These are phyloP conservation scores for Ogataea populi-albae DNA, from an alignment of 805 yeast genomes.

Conservation along the genomic window DNA sequence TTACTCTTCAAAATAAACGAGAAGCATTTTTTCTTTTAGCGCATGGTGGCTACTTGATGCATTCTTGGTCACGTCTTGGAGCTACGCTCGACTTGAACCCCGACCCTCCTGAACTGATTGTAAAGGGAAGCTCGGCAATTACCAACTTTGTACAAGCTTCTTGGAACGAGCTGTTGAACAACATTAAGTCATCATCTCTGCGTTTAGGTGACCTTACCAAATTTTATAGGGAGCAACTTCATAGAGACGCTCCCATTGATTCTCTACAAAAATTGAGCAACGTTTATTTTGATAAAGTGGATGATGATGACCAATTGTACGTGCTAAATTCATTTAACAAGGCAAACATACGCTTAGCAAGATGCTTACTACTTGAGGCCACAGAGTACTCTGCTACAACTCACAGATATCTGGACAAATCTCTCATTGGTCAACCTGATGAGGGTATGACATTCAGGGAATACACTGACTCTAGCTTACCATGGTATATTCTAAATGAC, in stretches of 20 bases:
- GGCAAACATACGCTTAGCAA: slow-evolving; percentile 24
- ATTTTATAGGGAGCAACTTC: slow-evolving; percentile 18
- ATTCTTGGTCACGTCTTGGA: slow-evolving; percentile 36
- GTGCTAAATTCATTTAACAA: slow-evolving; percentile 29
- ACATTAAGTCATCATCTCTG: slow-evolving; percentile 21
- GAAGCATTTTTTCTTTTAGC: slow-evolving; percentile 33
- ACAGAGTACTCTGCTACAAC: slow-evolving; percentile 26
- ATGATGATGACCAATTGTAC: slow-evolving; percentile 24
- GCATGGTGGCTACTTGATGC: slow-evolving; percentile 30
- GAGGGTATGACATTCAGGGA: slow-evolving; percentile 10
- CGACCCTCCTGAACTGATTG: slow-evolving; percentile 25
- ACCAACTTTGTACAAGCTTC: slow-evolving; percentile 33
- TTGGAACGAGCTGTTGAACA: slow-evolving; percentile 32
- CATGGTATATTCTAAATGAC: slow-evolving; percentile 29
- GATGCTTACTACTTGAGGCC: slow-evolving; percentile 27
- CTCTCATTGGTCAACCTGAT: slow-evolving; percentile 5
- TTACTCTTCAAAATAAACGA: slow-evolving; percentile 27
- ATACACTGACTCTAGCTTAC: slow-evolving; percentile 25
- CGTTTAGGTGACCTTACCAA: slow-evolving; percentile 18
- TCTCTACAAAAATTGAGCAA: slow-evolving; percentile 27
- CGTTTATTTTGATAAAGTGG: slow-evolving; percentile 32
- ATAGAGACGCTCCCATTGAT: slow-evolving; percentile 24
- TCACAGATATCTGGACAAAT: slow-evolving; percentile 9
- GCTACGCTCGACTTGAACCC: slow-evolving; percentile 31
- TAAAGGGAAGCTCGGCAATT: slow-evolving; percentile 28